Evolutionary conservation across 208 protist species (phyloP).

Genomic region (Wallacemonas collosoma): DNA sequence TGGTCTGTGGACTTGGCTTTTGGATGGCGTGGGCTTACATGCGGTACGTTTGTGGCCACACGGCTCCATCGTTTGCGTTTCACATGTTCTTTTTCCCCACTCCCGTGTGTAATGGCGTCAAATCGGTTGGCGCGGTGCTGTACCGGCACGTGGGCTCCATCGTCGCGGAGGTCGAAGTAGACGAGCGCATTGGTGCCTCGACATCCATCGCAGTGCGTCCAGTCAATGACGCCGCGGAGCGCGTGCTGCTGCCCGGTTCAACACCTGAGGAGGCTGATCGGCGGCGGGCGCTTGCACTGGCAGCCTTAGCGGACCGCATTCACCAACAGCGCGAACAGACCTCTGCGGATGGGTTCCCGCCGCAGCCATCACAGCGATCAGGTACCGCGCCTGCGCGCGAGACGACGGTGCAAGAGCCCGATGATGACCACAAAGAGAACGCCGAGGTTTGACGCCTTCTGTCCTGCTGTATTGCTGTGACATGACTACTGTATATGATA

Average conservation of each 20-base stretch:
- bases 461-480: too few relatives aligned
- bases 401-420: background rate
- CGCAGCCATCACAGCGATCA: constrained; percentile 2
- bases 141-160: background rate
- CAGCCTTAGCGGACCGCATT: constrained; percentile 54
- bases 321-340: constrained; percentile 38
- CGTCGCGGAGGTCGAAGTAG: background rate
- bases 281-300: constrained; percentile 63
- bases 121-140: constrained; percentile 2
- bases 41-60: constrained; percentile 19
- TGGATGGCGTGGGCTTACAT: constrained; percentile 33
- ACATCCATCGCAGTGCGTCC: background rate
- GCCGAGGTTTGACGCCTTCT: background rate
- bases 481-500: too few relatives aligned
- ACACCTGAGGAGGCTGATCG: constrained; percentile 79
- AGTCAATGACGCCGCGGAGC: background rate
- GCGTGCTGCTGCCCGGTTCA: constrained; percentile 62
- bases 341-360: background rate
- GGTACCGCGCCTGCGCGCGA: background rate
- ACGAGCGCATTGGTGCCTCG: background rate
- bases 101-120: constrained; percentile 16
- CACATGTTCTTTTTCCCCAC: constrained; percentile 35
- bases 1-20: constrained; percentile 14
- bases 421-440: constrained; percentile 17
- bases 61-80: constrained; percentile 14